Base-by-base conservation (phyloP, 2,329 filamentous ascomycete genomes). In the Fusarium irregulare region DNA sequence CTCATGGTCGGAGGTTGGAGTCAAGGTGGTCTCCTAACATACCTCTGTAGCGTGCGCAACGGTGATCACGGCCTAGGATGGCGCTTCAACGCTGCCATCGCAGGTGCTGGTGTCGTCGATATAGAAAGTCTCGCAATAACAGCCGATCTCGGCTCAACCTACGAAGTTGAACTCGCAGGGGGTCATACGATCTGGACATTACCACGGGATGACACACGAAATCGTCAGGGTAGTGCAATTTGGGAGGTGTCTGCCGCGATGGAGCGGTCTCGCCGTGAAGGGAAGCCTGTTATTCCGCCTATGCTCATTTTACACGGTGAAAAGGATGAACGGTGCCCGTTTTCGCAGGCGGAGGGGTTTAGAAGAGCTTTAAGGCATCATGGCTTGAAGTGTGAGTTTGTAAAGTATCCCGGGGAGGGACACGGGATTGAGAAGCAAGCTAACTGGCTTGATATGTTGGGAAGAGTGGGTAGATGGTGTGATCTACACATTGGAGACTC, bases 11-110 rank as follows among this genome's bases (percentile, higher is more conserved):
- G 78, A 3, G 81, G 81, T 1, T 80, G 74, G 73, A 78, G 75
- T 23, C 79, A 82, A 63, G 81, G 81, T 12, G 81, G 81, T 3
- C 79, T 78, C 16, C 64, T 83, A 1, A 73, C 77, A 4, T 82
- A 80, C 64, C 74, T 83, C 2, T 75, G 74, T 28, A 72, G 74
- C 25, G 78, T 79, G 4, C 76, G 80, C 16, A 81, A 82, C 57
- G 79, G 78, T 7, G 60, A 72, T 2, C 73, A 78, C 54, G 71
- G 60, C 2, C 66, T 72, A 1, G 79, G 74, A 3, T 83, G 81
- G 80, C 67, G 70, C 5, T 82, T 81, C 69, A 67, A 72, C 11
- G 80, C 77, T 7, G 72, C 73, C 2, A 76, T 83, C 1, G 76
- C 79, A 0, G 78, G 80, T 1, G 79, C 78, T 2, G 81, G 81